phyloP scores from a whole-genome alignment of 805 yeast genomes.

The Hanseniaspora pseudoguilliermondii region DNA sequence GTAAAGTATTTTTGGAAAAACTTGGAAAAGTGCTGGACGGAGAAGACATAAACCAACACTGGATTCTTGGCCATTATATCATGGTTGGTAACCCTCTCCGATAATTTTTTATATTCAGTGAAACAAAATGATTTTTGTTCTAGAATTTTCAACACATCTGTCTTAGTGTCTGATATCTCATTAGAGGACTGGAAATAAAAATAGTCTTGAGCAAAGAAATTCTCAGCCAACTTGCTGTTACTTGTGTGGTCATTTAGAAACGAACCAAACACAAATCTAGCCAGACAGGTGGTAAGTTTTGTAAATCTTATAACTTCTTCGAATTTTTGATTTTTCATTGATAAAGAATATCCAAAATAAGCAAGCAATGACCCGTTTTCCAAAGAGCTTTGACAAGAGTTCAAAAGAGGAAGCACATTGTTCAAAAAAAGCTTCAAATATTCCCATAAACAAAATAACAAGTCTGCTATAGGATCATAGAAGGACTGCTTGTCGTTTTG shows the following conservation, averaged over 20 bases:
- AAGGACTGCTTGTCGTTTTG: not conserved
- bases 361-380: not conserved
- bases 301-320: not conserved
- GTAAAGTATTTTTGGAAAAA: not conserved
- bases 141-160: not conserved
- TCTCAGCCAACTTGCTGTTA: not conserved
- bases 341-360: not conserved
- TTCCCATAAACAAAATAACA: not conserved
- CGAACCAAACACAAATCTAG: not conserved
- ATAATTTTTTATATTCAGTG: not conserved
- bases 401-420: not conserved
- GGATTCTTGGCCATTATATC: not conserved
- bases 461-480: slow-evolving; percentile 7
- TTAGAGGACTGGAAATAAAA: not conserved
- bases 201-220: not conserved
- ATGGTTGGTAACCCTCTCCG: not conserved
- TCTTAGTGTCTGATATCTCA: not conserved
- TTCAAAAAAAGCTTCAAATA: not conserved
- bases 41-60: not conserved
- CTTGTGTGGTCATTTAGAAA: not conserved
- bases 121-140: not conserved
- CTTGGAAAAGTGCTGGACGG: not conserved
- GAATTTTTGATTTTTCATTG: not conserved
- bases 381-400: not conserved
- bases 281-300: not conserved